Conservation (phyloP, 331 rosid species). For the Cydonia oblonga region DNA sequence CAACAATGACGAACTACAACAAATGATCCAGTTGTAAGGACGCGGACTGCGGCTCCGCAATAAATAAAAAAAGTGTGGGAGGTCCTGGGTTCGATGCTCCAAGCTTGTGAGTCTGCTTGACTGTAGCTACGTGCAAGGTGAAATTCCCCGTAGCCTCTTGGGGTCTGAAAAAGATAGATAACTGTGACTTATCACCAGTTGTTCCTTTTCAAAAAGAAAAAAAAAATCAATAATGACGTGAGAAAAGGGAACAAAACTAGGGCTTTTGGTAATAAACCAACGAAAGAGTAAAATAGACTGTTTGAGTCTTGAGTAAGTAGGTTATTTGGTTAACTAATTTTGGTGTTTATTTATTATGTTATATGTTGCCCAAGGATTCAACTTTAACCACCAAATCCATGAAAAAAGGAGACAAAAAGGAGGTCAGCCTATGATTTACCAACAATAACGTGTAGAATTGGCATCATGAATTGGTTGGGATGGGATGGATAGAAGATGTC, state of each 20-base stretch:
- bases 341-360: background rate
- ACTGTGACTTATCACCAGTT: too few relatives aligned
- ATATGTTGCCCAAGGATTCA: background rate
- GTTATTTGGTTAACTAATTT: background rate
- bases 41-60: too few relatives aligned
- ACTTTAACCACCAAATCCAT: background rate
- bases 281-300: background rate
- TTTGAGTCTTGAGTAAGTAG: background rate
- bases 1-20: too few relatives aligned
- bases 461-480: conserved; percentile 15
- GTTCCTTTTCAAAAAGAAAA: too few relatives aligned
- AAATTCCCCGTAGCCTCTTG: too few relatives aligned
- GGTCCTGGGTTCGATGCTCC: too few relatives aligned
- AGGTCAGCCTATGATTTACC: conserved; percentile 25
- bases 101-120: too few relatives aligned
- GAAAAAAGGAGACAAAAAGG: conserved; percentile 20
- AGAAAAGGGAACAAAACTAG: background rate
- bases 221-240: too few relatives aligned
- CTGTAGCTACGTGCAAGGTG: too few relatives aligned
- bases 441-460: conserved; percentile 14
- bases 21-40: too few relatives aligned
- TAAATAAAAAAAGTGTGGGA: too few relatives aligned
- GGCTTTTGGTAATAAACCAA: background rate
- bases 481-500: background rate
- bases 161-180: too few relatives aligned